These are phyloP conservation scores for Neurospora sp. DNA, from an alignment of 495 filamentous ascomycete genomes.

Conservation along the genomic window DNA sequence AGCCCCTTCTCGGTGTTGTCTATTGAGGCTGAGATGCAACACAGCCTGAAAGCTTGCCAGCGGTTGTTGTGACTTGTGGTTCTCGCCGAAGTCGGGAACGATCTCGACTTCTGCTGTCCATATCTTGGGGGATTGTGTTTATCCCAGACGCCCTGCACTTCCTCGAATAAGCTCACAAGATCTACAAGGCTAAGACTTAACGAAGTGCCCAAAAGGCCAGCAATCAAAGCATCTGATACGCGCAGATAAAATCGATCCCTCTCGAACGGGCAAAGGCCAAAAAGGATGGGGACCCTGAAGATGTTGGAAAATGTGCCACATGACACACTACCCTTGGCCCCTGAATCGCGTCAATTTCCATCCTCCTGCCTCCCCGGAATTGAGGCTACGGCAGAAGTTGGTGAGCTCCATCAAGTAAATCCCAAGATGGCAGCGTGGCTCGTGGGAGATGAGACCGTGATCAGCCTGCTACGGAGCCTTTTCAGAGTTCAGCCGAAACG, in stretches of 20 bases:
- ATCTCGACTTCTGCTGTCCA: background rate
- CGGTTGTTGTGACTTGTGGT: background rate
- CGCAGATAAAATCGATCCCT: background rate
- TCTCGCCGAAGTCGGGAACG: background rate
- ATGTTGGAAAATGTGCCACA: background rate
- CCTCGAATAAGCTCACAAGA: background rate
- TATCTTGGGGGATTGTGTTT: background rate
- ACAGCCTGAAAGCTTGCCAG: background rate
- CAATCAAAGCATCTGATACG: background rate
- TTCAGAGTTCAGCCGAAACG: background rate
- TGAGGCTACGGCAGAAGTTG: background rate
- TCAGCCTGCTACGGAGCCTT: background rate
- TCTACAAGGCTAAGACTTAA: background rate
- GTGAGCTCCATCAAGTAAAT: background rate
- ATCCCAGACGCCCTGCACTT: background rate
- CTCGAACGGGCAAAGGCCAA: background rate
- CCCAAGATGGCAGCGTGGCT: background rate
- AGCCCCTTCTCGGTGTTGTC: background rate
- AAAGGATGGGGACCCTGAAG: background rate
- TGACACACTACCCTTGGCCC: background rate
- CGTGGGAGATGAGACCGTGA: background rate
- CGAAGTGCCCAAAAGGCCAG: background rate
- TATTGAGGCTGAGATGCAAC: background rate
- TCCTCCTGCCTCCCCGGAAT: background rate
- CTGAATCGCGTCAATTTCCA: background rate